Evolutionary conservation across 1,284 basidiomycete genomes (phyloP), one percentile per base, ranked within the genome.

Genomic region (Trametes sp.): DNA sequence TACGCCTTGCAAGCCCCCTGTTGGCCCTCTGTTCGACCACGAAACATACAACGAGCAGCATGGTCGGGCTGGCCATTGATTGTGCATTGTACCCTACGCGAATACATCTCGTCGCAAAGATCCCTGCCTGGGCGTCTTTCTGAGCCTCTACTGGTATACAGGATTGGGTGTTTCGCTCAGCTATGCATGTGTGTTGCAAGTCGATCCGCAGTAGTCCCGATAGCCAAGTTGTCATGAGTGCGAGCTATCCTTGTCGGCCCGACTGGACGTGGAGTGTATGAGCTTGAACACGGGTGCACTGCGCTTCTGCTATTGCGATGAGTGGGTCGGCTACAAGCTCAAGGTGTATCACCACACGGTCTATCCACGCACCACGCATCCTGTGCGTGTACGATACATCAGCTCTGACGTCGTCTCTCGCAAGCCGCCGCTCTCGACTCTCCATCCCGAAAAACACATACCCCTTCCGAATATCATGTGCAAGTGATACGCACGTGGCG

Each of bases 21-120:
- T 84, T 67, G 84, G 81, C 14, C 82, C 84, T 35, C 73, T 85
- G 44, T 86, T 84, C 73, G 84, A 87, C 72, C 85, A 87, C 70
- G 72, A 74, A 69, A 66, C 66, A 28, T 73, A 72, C 65, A 73
- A 75, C 65, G 66, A 61, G 54, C 67, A 61, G 23, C 70, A 72
- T 35, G 62, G 52, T 38, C 63, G 59, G 53, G 66, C 56, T 48
- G 63, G 51, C 21, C 63, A 68, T 31, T 63, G 51, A 57, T 59
- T 29, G 46, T 16, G 29, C 51, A 38, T 31, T 60, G 60, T 68
- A 61, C 60, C 41, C 23, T 48, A 44, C 31, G 36, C 36, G 57
- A 52, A 64, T 29, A 35, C 49, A 61, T 49, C 13, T 31, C 14
- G 28, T 29, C 16, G 2, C 48, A 11, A 29, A 26, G 5, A 13